Percentiles rank a stretch among this genome's conserved stretches.
These are phyloP conservation scores for Coemansia erecta DNA, from an alignment of 192 early-diverging fungal species.

Conservation along the genomic window DNA sequence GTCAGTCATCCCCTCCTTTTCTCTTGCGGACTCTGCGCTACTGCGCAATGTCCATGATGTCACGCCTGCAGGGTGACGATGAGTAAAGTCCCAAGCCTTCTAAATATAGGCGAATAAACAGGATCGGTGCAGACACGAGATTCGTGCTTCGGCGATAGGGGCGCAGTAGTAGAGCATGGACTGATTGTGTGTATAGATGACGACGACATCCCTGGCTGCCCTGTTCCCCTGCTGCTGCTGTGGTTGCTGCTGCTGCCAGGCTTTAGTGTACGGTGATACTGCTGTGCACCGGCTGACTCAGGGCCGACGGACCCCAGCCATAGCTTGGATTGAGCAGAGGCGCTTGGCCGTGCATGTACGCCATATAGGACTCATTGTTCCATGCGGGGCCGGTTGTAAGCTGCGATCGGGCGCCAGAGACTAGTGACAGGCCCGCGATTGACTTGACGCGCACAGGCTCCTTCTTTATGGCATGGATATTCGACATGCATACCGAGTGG, in stretches of 20 bases:
- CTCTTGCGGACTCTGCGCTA: background rate
- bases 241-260: background rate
- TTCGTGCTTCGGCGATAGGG: too few relatives aligned
- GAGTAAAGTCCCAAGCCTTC: too few relatives aligned
- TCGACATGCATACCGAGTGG: conserved; percentile 26
- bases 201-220: too few relatives aligned
- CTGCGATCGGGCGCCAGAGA: conserved; percentile 15
- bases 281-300: background rate
- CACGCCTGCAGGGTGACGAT: conserved; percentile 3
- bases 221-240: too few relatives aligned
- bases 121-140: too few relatives aligned
- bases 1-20: background rate
- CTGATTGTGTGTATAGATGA: too few relatives aligned
- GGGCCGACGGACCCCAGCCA: conserved; percentile 21
- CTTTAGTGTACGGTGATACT: background rate
- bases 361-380: conserved; percentile 20
- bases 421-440: conserved; percentile 20
- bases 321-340: conserved; percentile 45
- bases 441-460: conserved; percentile 15
- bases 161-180: too few relatives aligned
- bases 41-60: background rate
- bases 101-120: too few relatives aligned
- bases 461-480: conserved; percentile 20
- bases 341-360: conserved; percentile 29
- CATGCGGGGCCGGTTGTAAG: conserved; percentile 1